Base-by-base conservation (phyloP, 2,329 filamentous ascomycete species). In the Chrysoporthe puriensis region DNA sequence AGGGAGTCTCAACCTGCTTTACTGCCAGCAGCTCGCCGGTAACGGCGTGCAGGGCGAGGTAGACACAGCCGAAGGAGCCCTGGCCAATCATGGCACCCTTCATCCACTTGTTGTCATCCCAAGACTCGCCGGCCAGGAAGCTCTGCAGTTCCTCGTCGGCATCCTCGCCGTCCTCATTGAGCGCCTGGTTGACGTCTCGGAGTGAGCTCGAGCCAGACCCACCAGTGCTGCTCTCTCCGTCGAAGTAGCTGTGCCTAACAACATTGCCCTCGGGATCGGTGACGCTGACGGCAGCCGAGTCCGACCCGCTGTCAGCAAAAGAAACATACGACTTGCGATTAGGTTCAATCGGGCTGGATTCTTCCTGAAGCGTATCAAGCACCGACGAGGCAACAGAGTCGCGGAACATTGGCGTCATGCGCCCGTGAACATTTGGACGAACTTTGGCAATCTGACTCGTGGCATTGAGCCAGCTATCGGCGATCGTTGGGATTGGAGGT, bases 71-170 rank as follows among this genome's bases (percentile, higher is more conserved):
- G 75, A 99, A 99, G 4, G 94, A 97, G 71, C 96, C 96, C 79
- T 97, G 94, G 43, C 96, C 96, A 72, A 99, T 99, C 71, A 98
- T 85, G 43, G 95, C 94, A 76, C 96, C 96, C 83, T 98, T 97
- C 94, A 99, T 98, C 92, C 96, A 99, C 79, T 97, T 97, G 82
- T 95, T 92, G 71, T 97, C 94, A 72, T 96, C 94, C 89, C 96
- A 98, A 9, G 93, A 96, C 76, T 97, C 93, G 71, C 93, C 93
- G 44, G 93, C 90, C 52, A 98, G 85, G 84, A 97, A 97, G 75
- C 94, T 94, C 73, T 91, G 89, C 32, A 98, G 85, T 73, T 96
- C 94, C 75, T 94, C 92, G 74, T 98, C 95, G 7, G 89, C 89
- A 74, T 97, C 96, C 76, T 97, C 95, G 44, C 94, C 94, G 74